Percentiles rank a stretch among this genome's conserved stretches.
Evolutionary conservation across 1,139 yeast genomes (phyloP).

Genomic region (Kluyveromyces marxianus): DNA sequence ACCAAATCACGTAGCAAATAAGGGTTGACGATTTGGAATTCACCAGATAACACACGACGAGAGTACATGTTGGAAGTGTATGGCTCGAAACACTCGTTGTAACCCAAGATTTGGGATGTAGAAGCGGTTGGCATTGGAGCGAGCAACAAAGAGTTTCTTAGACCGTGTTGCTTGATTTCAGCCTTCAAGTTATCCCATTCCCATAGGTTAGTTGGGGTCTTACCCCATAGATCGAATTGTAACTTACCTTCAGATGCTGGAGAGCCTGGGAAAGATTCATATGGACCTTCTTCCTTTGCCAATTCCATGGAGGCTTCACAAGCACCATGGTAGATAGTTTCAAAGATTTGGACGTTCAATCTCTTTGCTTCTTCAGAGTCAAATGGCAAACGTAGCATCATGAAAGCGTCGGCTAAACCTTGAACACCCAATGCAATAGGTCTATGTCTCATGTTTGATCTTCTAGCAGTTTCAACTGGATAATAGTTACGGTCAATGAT

Average conservation of each 20-base stretch:
- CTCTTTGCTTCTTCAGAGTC: conserved; percentile 66
- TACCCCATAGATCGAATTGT: conserved; percentile 78
- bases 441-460: conserved; percentile 67
- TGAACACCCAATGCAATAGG: conserved; percentile 89
- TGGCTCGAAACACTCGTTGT: conserved; percentile 89
- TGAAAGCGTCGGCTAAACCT: conserved; percentile 83
- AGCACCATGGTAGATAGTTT: conserved; percentile 84
- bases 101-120: conserved; percentile 83
- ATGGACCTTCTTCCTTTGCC: conserved; percentile 58
- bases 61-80: conserved; percentile 82
- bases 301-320: conserved; percentile 73
- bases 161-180: conserved; percentile 52
- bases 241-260: conserved; percentile 76
- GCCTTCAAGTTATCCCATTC: conserved; percentile 70
- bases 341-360: conserved; percentile 74
- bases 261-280: conserved; percentile 63
- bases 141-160: conserved; percentile 74
- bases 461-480: conserved; percentile 64
- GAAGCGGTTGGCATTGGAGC: conserved; percentile 97
- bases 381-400: conserved; percentile 69
- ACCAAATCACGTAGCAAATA: conserved; percentile 74
- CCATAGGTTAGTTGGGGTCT: conserved; percentile 53
- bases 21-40: conserved; percentile 82
- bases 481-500: conserved; percentile 74
- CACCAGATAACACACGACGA: conserved; percentile 82